phyloP scores from a whole-genome alignment of 2,329 filamentous ascomycete species.

The Sclerotiophoma versabilis region DNA sequence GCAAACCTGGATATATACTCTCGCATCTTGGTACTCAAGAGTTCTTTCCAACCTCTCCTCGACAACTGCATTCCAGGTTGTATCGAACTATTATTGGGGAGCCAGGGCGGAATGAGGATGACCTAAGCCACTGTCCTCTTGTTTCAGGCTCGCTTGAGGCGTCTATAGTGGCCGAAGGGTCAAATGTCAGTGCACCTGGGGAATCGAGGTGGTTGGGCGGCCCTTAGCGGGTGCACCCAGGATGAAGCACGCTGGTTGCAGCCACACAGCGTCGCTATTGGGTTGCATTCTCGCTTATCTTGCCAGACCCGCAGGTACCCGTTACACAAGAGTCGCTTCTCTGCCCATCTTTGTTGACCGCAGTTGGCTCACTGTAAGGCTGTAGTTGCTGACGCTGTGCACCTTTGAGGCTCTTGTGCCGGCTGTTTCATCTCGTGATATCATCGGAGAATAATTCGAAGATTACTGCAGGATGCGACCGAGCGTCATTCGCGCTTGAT shows the following conservation, averaged over 20 bases:
- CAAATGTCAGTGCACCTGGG: conserved; percentile 22
- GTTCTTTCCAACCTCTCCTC: conserved; percentile 45
- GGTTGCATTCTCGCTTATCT: conserved; percentile 24
- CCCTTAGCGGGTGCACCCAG: conserved; percentile 25
- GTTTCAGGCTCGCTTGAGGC: conserved; percentile 35
- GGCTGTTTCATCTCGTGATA: neutral
- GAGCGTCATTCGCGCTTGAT: conserved; percentile 1
- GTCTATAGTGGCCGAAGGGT: conserved; percentile 24
- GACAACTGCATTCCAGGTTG: conserved; percentile 41
- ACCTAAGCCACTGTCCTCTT: conserved; percentile 38
- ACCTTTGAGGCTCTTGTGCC: neutral
- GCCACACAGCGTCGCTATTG: conserved; percentile 23
- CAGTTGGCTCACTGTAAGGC: conserved; percentile 7
- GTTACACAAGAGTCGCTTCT: conserved; percentile 23
- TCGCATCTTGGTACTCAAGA: conserved; percentile 28
- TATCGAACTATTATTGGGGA: conserved; percentile 44
- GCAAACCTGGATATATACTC: conserved; percentile 48
- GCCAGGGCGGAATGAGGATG: conserved; percentile 43
- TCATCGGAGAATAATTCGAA: neutral
- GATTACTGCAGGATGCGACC: neutral
- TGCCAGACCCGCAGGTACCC: conserved; percentile 25
- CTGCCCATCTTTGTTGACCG: conserved; percentile 17
- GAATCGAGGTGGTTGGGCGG: conserved; percentile 35
- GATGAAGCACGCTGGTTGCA: conserved; percentile 38
- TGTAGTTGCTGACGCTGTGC: conserved; percentile 1